Conservation (phyloP, 2,329 filamentous ascomycete genomes). For the Camptophora hylomeconis region DNA sequence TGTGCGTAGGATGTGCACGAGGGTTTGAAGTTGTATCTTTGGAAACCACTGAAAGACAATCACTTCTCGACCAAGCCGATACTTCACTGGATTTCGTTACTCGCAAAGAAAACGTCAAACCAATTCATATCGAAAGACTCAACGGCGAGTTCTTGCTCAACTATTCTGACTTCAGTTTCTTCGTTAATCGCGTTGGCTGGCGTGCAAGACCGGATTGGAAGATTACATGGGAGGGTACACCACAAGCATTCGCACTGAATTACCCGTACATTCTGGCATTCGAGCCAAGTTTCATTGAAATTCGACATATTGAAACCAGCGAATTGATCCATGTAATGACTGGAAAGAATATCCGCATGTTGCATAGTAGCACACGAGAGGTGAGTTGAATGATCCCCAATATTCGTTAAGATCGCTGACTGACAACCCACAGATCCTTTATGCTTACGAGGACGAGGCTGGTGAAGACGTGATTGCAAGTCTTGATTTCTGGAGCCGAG, state of each 20-base stretch:
- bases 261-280: constrained; percentile 97
- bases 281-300: constrained; percentile 93
- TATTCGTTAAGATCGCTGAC: not conserved
- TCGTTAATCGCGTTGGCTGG: constrained; percentile 98
- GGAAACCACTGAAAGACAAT: constrained; percentile 96
- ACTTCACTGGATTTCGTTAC: constrained; percentile 96
- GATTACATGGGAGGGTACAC: constrained; percentile 93
- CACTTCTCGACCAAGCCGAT: constrained; percentile 89
- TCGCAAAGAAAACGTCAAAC: constrained; percentile 81
- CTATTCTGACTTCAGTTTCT: constrained; percentile 98
- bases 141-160: constrained; percentile 96
- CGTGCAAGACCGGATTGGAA: constrained; percentile 90
- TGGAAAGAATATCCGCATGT: constrained; percentile 91
- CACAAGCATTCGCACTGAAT: constrained; percentile 82
- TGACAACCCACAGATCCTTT: constrained; percentile 59
- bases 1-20: constrained; percentile 88
- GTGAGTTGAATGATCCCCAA: constrained; percentile 39
- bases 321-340: constrained; percentile 88
- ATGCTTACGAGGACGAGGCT: constrained; percentile 90
- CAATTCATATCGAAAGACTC: constrained; percentile 93
- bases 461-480: constrained; percentile 90
- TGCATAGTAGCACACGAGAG: constrained; percentile 94
- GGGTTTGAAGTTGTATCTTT: constrained; percentile 96
- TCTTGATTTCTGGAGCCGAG: constrained; percentile 76
- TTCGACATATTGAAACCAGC: constrained; percentile 86